These are phyloP conservation scores for Boletus subparvulus DNA, from an alignment of 768 basidiomycete species.

Conservation along the genomic window DNA sequence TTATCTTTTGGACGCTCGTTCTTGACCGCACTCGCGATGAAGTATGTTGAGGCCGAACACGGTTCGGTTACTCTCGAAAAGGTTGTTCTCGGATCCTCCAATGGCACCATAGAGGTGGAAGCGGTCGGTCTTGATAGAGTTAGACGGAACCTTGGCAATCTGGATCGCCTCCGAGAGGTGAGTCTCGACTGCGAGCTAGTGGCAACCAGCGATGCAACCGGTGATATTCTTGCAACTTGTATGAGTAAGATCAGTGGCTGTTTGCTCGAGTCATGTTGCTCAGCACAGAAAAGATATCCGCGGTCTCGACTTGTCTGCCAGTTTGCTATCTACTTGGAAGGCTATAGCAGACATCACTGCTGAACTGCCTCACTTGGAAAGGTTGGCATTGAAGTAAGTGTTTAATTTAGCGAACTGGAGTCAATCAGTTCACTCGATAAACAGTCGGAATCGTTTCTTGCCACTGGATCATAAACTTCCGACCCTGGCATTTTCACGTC, in stretches of 20 bases:
- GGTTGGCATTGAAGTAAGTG: slow-evolving; percentile 78
- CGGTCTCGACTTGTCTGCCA: slow-evolving; percentile 80
- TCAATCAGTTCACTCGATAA: slow-evolving; percentile 17
- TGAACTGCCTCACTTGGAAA: slow-evolving; percentile 61
- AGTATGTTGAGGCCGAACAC: slow-evolving; percentile 71
- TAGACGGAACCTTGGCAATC: slow-evolving; percentile 60
- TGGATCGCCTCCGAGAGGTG: slow-evolving; percentile 70
- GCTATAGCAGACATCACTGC: slow-evolving; percentile 58
- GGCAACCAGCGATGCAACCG: slow-evolving; percentile 47
- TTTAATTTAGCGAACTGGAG: slow-evolving; percentile 3
- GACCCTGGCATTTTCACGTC: slow-evolving; percentile 43
- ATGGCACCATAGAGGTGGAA: slow-evolving; percentile 81
- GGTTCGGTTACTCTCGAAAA: slow-evolving; percentile 55
- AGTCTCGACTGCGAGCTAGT: slow-evolving; percentile 76
- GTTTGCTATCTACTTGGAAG: slow-evolving; percentile 71
- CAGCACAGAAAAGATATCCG: slow-evolving; percentile 54
- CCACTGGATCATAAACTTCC: slow-evolving; percentile 37
- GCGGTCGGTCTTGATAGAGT: slow-evolving; percentile 83
- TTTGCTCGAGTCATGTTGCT: slow-evolving; percentile 10
- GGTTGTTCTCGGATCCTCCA: slow-evolving; percentile 77
- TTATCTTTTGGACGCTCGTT: slow-evolving; percentile 69
- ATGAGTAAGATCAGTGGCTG: slow-evolving; percentile 53
- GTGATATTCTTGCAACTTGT: slow-evolving; percentile 55
- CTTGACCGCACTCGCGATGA: slow-evolving; percentile 65
- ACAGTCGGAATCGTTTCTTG: slow-evolving; percentile 68